phyloP scores from a whole-genome alignment of 192 early-diverging fungal species.

The Rhizoclosmatium sp. region DNA sequence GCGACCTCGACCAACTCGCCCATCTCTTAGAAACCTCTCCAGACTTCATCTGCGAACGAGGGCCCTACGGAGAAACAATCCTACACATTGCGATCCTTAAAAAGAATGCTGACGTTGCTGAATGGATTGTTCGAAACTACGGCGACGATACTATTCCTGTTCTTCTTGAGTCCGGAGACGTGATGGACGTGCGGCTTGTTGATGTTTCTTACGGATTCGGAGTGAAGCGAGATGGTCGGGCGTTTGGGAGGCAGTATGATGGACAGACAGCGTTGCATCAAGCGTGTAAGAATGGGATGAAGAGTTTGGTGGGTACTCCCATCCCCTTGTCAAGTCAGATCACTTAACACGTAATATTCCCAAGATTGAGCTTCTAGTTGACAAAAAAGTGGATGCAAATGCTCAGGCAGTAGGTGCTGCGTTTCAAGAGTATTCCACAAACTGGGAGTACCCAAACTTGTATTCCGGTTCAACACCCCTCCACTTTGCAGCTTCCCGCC shows the following conservation, averaged over 20 bases:
- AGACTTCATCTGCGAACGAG: background rate
- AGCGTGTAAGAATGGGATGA: constrained; percentile 29
- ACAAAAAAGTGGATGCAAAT: background rate
- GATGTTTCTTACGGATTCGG: constrained; percentile 15
- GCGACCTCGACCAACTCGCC: too few relatives aligned
- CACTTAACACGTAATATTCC: too few relatives aligned
- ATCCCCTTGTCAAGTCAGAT: background rate
- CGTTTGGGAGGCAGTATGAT: background rate
- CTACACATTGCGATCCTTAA: constrained; percentile 18
- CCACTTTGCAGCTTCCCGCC: constrained; percentile 17
- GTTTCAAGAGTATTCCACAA: background rate
- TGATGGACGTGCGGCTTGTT: background rate
- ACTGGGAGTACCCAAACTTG: constrained; percentile 16
- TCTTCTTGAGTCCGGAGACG: background rate
- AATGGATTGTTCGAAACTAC: constrained; percentile 1
- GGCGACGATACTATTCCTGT: background rate
- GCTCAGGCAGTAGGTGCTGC: constrained; percentile 3
- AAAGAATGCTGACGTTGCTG: constrained; percentile 2
- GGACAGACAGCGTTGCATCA: constrained; percentile 21
- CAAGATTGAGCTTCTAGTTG: background rate
- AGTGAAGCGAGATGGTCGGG: background rate
- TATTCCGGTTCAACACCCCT: constrained; percentile 26
- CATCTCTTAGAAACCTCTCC: too few relatives aligned
- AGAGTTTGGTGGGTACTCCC: background rate
- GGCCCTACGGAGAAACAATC: constrained; percentile 21